Conservation (phyloP, 1,139 yeast genomes). For the Blastobotrys buckinghamii region DNA sequence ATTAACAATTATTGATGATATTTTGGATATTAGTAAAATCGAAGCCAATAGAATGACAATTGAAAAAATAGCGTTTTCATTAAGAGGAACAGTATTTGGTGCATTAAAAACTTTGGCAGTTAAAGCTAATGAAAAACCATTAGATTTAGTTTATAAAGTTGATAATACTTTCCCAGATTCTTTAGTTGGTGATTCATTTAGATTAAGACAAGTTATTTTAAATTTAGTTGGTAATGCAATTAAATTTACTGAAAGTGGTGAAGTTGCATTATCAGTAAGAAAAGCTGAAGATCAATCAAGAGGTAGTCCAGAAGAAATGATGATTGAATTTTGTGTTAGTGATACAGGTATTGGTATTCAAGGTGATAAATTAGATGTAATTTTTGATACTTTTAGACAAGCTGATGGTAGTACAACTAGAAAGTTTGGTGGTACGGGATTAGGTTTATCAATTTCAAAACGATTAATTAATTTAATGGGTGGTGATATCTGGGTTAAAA, state of each 20-base stretch:
- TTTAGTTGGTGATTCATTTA: slow-evolving; percentile 79
- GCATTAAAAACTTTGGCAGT: slow-evolving; percentile 84
- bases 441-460: slow-evolving; percentile 81
- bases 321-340: slow-evolving; percentile 76
- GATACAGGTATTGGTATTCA: slow-evolving; percentile 90
- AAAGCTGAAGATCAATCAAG: slow-evolving; percentile 35
- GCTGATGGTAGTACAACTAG: slow-evolving; percentile 91
- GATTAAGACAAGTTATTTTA: slow-evolving; percentile 76
- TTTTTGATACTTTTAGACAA: slow-evolving; percentile 84
- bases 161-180: slow-evolving; percentile 84
- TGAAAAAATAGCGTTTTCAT: slow-evolving; percentile 78
- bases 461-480: slow-evolving; percentile 86
- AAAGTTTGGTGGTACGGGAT: slow-evolving; percentile 87
- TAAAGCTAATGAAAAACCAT: slow-evolving; percentile 77
- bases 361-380: slow-evolving; percentile 72
- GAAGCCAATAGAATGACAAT: slow-evolving; percentile 92
- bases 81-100: slow-evolving; percentile 82
- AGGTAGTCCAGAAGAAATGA: slow-evolving; percentile 49
- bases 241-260: slow-evolving; percentile 76
- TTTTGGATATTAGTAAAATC: slow-evolving; percentile 83
- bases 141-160: slow-evolving; percentile 73
- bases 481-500: slow-evolving; percentile 81
- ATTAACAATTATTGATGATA: slow-evolving; percentile 80
- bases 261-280: slow-evolving; percentile 46
- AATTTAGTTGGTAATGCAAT: slow-evolving; percentile 86